Evolutionary conservation across 805 yeast genomes (phyloP), one percentile per base, ranked within the genome.

Genomic region (Blastobotrys robertii): DNA sequence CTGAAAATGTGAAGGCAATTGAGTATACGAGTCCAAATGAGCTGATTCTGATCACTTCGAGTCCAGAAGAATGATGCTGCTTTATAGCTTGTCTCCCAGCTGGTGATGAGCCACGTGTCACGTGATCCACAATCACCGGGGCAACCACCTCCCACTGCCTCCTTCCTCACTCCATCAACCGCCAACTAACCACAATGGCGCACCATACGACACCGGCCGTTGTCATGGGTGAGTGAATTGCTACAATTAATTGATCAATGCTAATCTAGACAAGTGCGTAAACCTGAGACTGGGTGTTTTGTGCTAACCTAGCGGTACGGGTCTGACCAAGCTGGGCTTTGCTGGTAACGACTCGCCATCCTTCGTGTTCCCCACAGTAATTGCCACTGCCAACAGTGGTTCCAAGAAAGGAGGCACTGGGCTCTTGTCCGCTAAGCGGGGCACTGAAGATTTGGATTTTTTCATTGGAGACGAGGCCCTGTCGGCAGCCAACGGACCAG

Each of bases 321-420:
- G 98, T 52, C 72, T 88, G 55, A 92, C 98, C 60, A 92, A 92
- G 63, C 74, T 92, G 53, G 98, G 98, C 22, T 92, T 88, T 68
- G 98, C 98, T 53, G 98, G 98, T 44, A 92, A 92, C 62, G 98
- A 92, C 66, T 74, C 97, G 16, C 98, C 98, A 34, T 88, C 97
- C 3, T 92, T 84, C 74, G 86, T 92, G 29, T 85, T 92, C 58
- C 98, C 98, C 41, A 92, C 98, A 1, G 97, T 96, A 4, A 92
- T 92, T 63, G 80, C 94, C 19, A 88, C 97, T 35, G 55, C 67
- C 46, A 60, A 44, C 45, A 54, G 50, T 22, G 45, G 53, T 13
- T 50, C 53, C 14, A 54, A 55, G 36, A 58, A 61, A 44, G 60
- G 67, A 34, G 62, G 65, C 34, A 52, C 62, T 37, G 67, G 67